Base-by-base conservation (phyloP, 768 basidiomycete genomes). In the Pulveroboletus sp. region DNA sequence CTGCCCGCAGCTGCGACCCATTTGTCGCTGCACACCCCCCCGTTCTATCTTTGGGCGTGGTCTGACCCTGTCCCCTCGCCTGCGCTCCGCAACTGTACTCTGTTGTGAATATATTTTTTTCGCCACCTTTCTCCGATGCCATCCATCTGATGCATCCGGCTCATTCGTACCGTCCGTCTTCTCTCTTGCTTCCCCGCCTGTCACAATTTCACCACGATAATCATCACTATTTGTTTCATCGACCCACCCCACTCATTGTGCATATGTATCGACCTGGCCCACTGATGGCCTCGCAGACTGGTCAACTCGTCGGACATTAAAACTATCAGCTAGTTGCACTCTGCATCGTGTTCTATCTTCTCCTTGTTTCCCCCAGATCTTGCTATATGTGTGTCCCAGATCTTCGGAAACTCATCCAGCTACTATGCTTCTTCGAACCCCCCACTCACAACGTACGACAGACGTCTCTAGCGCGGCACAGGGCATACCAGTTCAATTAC, bases 241-340 rank as follows among this genome's bases (percentile, higher is more conserved):
- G 16, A 34, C 14, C 16, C 32, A 34, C 32, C n/a, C 6, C 32
- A 7, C 37, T 22, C 20, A 5, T 11, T 11, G 27, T 29, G 3
- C 27, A 5, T 29, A 9, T 29, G 27, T 16, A 14, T 16, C 6
- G 40, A 17, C 32, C 43, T 23, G 22, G 12, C 34, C 20, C 19
- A 13, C 36, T 39, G 26, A 17, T 11, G 23, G 47, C 47, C 22
- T 27, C 16, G 17, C 13, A 19, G 40, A 27, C 31, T 50, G 39
- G 43, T 44, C 27, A 45, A 34, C 36, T 26, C 36, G 44, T 46
- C 63, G 63, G 61, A 64, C 53, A 64, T 62, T 62, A 56, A 62
- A 62, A 50, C 24, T 40, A 35, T 49, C 44, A 50, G 23, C 52
- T 35, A 12, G 27, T 17, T 45, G 45, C 34, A 43, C 14, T 17